Evolutionary conservation across 495 filamentous ascomycete genomes (phyloP).

Genomic region (Hypoxylon perforatum): DNA sequence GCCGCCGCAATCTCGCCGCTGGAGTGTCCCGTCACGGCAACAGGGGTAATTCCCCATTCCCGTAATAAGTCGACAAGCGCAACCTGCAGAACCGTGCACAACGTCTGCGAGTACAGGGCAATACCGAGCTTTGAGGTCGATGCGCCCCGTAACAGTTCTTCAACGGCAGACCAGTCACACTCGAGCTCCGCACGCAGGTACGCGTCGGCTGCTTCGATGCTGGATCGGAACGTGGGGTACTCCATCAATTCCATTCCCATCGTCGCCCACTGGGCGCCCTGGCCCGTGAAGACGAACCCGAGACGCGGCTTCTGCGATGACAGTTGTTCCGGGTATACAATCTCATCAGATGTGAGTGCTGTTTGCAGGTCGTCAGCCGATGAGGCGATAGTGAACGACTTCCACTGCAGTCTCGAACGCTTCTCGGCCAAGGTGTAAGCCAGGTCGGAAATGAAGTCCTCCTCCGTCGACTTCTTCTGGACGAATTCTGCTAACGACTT

Average conservation of each 20-base stretch:
- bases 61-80: conserved; percentile 62
- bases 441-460: not conserved
- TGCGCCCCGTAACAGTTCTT: not conserved
- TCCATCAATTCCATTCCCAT: conserved; percentile 60
- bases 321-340: too few species aligned
- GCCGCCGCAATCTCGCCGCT: conserved; percentile 70
- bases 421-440: conserved; percentile 1
- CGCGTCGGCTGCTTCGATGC: not conserved
- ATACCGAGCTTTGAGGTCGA: not conserved
- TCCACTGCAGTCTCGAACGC: not conserved
- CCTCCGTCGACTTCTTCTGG: not conserved
- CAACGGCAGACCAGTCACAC: not conserved
- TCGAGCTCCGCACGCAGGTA: not conserved
- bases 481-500: too few species aligned
- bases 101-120: conserved; percentile 47
- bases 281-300: conserved; percentile 51
- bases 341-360: too few species aligned
- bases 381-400: not conserved
- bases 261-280: conserved; percentile 55
- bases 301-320: not conserved
- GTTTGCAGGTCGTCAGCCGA: not conserved
- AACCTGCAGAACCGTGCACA: conserved; percentile 60
- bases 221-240: conserved; percentile 25
- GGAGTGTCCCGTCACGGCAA: conserved; percentile 67
- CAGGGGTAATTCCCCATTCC: conserved; percentile 58